Evolutionary conservation across 768 basidiomycete genomes (phyloP), one percentile per base, ranked within the genome.

Genomic region (Naganishia friedmannii): DNA sequence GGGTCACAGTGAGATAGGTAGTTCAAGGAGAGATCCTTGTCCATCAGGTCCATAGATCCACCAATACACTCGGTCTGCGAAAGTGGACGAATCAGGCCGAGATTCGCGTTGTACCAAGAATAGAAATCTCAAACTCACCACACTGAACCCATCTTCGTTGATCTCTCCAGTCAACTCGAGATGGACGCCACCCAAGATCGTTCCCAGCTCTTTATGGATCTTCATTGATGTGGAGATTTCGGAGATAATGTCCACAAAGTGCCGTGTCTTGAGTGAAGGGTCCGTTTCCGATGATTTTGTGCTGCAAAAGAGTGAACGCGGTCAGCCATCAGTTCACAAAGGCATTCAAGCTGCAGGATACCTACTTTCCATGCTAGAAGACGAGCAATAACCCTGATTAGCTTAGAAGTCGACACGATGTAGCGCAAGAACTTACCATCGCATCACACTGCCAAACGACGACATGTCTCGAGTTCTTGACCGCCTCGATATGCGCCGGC

Each of bases 1-100:
- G 93, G 95, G 83, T 97, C 94, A 77, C 95, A 97, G 83, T 95
- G 95, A 0, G 89, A 88, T 83, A 95, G 89, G 79, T 98, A 99
- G 73, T 94, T 85, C 79, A 94, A 82, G n/a, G 87, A 89, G 19
- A 99, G 85, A 79, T 96, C 85, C 73, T 93, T 90, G 79, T 97
- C 95, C 55, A 85, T 86, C 45, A 97, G 83, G 77, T 91, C 89
- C 94, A 97, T 98, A 73, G 92, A 95, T 0, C 95, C 96, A 5
- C 96, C 96, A 12, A 94, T 84, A 77, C 94, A 97, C 80, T 98
- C 96, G 0, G 96, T 99, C 53, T 79, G 58, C n/a, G 48, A 1
- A n/a, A 28, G 34, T 9, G 39, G 23, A 1, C n/a, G 13, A 10
- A 56, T 56, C 26, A 56, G 67, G n/a, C 29, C 23, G 2, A 42